A percentile compares a stretch with the other conserved stretches of the same genome.
Evolutionary conservation across 805 yeast genomes (phyloP).

Genomic region (Monosporozyma aerobia): DNA sequence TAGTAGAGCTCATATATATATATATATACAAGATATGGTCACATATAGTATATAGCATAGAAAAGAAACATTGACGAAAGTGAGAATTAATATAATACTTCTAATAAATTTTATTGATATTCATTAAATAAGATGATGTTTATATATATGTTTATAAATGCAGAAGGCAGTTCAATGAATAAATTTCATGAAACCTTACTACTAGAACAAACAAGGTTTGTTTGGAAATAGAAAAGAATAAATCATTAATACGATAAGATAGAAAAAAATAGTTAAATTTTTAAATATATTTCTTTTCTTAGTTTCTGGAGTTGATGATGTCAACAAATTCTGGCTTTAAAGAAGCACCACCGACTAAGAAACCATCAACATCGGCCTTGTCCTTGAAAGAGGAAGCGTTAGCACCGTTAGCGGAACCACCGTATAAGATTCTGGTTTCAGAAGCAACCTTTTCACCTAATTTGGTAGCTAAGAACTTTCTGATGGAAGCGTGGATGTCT

Average conservation of each 20-base stretch:
- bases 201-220: neutral
- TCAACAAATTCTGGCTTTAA: constrained; percentile 96
- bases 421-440: constrained; percentile 83
- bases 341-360: constrained; percentile 99
- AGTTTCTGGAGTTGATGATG: constrained; percentile 86
- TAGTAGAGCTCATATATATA: constrained; percentile 20
- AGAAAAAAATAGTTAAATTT: constrained; percentile 1
- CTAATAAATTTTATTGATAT: neutral
- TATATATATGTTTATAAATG: neutral
- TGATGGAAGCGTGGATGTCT: constrained; percentile 82
- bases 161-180: neutral
- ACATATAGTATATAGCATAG: too few species aligned
- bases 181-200: neutral
- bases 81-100: neutral
- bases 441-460: constrained; percentile 75
- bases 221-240: neutral
- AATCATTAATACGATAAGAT: neutral
- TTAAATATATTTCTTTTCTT: constrained; percentile 14
- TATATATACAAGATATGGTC: neutral
- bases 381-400: constrained; percentile 86
- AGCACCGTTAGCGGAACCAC: constrained; percentile 96
- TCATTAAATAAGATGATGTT: neutral
- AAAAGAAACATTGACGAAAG: too few species aligned
- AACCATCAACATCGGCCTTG: constrained; percentile 92
- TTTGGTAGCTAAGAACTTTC: constrained; percentile 69